Evolutionary conservation across 108 stramenopile species (phyloP).

Genomic region (Cyclotella choctawhatcheeana): DNA sequence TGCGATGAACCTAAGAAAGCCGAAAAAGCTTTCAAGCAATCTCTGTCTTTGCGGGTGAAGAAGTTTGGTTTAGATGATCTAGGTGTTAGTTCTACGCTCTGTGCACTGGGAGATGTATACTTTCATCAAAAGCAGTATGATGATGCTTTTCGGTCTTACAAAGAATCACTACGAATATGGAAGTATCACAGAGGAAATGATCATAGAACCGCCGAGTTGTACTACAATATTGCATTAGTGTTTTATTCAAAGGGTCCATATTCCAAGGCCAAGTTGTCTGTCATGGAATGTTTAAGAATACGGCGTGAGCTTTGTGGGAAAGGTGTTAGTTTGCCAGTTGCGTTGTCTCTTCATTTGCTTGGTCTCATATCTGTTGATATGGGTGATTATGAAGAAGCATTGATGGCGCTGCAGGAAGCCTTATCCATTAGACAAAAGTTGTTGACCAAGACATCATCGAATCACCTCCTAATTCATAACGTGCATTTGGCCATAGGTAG

Average conservation of each 20-base stretch:
- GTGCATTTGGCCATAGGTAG: constrained; percentile 41
- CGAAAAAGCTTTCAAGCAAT: constrained; percentile 57
- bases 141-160: constrained; percentile 57
- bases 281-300: constrained; percentile 48
- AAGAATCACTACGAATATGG: constrained; percentile 55
- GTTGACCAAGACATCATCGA: constrained; percentile 11
- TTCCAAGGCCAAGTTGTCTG: constrained; percentile 40
- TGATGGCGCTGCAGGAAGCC: constrained; percentile 33
- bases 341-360: constrained; percentile 37
- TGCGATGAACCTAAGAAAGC: constrained; percentile 46
- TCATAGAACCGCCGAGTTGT: constrained; percentile 40
- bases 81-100: constrained; percentile 51
- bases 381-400: constrained; percentile 46
- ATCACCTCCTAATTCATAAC: constrained; percentile 45
- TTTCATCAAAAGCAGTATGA: constrained; percentile 47
- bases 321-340: constrained; percentile 29
- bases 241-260: constrained; percentile 54
- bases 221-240: constrained; percentile 52
- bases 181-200: constrained; percentile 41
- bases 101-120: constrained; percentile 50
- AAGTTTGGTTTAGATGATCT: constrained; percentile 53
- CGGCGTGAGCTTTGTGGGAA: constrained; percentile 29
- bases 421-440: constrained; percentile 35
- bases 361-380: constrained; percentile 32
- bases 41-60: constrained; percentile 52